These are phyloP conservation scores for Neocucurbitaria cava DNA, from an alignment of 2,329 filamentous ascomycete species.

Conservation along the genomic window DNA sequence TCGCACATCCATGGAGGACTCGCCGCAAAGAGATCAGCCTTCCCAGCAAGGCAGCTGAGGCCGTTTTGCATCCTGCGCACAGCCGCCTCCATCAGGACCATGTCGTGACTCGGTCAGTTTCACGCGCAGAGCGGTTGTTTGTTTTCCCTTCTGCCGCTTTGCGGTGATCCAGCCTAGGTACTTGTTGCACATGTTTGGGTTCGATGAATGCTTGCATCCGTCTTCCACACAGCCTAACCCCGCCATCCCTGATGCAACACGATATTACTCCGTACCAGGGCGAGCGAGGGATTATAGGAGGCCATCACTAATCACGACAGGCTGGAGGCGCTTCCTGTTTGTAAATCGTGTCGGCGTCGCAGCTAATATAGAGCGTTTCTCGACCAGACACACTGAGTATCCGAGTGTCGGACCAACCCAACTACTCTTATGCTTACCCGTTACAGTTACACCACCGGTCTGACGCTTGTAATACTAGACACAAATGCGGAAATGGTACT, in stretches of 20 bases:
- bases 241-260: conserved; percentile 9
- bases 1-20: conserved; percentile 9
- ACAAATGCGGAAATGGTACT: conserved; percentile 21
- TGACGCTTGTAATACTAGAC: conserved; percentile 27
- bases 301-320: conserved; percentile 16
- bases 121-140: conserved; percentile 19
- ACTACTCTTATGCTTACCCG: conserved; percentile 31
- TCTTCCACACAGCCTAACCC: conserved; percentile 3
- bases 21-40: conserved; percentile 23
- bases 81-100: conserved; percentile 12
- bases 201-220: conserved; percentile 16
- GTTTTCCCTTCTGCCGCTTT: conserved; percentile 22
- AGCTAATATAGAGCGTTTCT: conserved; percentile 33
- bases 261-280: conserved; percentile 3
- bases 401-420: conserved; percentile 31
- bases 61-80: conserved; percentile 12
- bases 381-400: conserved; percentile 18
- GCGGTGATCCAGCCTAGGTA: conserved; percentile 16
- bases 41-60: conserved; percentile 19
- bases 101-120: conserved; percentile 23
- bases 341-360: conserved; percentile 23
- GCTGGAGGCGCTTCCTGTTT: conserved; percentile 24
- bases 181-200: conserved; percentile 23
- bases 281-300: conserved; percentile 12
- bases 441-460: conserved; percentile 33